These are phyloP conservation scores for Stagonosporopsis chrysanthemi DNA, from an alignment of 2,329 filamentous ascomycete genomes.

Conservation along the genomic window DNA sequence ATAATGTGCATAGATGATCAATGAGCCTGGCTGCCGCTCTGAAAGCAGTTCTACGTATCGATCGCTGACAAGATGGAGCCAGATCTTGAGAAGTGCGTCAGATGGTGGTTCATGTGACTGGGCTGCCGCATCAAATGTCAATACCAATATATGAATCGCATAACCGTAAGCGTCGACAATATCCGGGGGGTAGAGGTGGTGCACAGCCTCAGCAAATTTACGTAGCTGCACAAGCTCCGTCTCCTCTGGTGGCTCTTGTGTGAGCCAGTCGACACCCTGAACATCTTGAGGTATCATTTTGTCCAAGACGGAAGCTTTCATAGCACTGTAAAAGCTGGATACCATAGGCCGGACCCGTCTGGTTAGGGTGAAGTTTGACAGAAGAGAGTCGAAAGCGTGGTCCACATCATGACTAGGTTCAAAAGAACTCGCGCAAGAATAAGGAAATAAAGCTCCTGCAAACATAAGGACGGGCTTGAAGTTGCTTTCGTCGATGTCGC, in stretches of 20 bases:
- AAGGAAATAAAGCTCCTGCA: slow-evolving; percentile 30
- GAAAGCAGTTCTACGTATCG: slow-evolving; percentile 40
- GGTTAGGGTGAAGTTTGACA: slow-evolving; percentile 35
- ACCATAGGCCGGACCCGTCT: slow-evolving; percentile 38
- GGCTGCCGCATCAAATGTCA: slow-evolving; percentile 29
- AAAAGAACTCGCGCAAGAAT: slow-evolving; percentile 31
- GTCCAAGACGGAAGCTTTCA: slow-evolving; percentile 20
- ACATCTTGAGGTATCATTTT: slow-evolving; percentile 34
- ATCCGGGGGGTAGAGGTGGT: slow-evolving; percentile 38
- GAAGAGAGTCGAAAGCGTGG: slow-evolving; percentile 29
- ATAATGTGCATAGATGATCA: slow-evolving; percentile 49
- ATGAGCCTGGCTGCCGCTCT: slow-evolving; percentile 39
- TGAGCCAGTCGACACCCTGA: slow-evolving; percentile 26
- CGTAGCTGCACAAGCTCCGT: slow-evolving; percentile 35
- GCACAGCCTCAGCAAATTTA: slow-evolving; percentile 34
- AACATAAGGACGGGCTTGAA: slow-evolving; percentile 49
- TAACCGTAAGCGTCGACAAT: slow-evolving; percentile 38
- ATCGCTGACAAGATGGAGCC: slow-evolving; percentile 34
- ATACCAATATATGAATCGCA: slow-evolving; percentile 33
- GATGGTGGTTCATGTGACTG: slow-evolving; percentile 29
- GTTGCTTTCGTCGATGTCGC: slow-evolving; percentile 49
- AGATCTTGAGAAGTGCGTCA: slow-evolving; percentile 37
- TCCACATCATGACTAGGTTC: slow-evolving; percentile 20
- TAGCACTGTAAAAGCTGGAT: slow-evolving; percentile 19
- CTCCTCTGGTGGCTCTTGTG: slow-evolving; percentile 22